These are phyloP conservation scores for Sarocladium brachiariae DNA, from an alignment of 2,329 filamentous ascomycete genomes.

Conservation along the genomic window DNA sequence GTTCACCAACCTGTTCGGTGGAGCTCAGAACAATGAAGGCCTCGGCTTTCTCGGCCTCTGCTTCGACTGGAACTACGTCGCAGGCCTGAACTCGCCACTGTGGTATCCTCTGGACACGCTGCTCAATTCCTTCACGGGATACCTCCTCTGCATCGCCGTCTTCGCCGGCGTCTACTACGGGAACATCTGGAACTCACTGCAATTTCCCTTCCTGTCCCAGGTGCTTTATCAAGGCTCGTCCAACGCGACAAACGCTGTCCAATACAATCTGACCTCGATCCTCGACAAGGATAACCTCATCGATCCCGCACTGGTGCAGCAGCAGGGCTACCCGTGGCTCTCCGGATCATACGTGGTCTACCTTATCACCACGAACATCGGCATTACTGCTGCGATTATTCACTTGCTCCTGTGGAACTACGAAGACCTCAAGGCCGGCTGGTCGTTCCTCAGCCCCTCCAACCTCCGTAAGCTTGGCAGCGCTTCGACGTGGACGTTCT, in stretches of 20 bases:
- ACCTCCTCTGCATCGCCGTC: conserved; percentile 20
- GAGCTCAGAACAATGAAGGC: conserved; percentile 14
- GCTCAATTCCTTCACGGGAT: conserved; percentile 29
- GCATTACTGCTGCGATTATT: conserved; percentile 36
- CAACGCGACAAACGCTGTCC: conserved; percentile 25
- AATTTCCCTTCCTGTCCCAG: conserved; percentile 23
- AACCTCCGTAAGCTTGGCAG: not conserved
- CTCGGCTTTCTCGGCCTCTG: not conserved
- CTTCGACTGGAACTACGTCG: not conserved
- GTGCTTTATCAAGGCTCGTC: conserved; percentile 30
- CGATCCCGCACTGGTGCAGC: conserved; percentile 22
- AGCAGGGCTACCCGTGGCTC: conserved; percentile 34
- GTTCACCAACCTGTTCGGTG: conserved; percentile 44
- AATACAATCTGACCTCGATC: conserved; percentile 36
- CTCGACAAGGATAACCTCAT: conserved; percentile 24
- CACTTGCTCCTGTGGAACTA: conserved; percentile 20
- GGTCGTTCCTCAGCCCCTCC: conserved; percentile 11
- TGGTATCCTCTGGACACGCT: conserved; percentile 16
- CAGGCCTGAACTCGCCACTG: not conserved
- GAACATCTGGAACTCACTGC: conserved; percentile 14
- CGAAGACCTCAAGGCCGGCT: conserved; percentile 16
- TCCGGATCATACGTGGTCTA: conserved; percentile 31
- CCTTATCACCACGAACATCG: conserved; percentile 37
- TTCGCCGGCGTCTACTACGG: conserved; percentile 25
- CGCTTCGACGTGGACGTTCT: conserved; percentile 3